Percentiles rank a stretch among this genome's conserved stretches.
Conservation (phyloP, 2,329 filamentous ascomycete species). For the Alternaria incomplexa region DNA sequence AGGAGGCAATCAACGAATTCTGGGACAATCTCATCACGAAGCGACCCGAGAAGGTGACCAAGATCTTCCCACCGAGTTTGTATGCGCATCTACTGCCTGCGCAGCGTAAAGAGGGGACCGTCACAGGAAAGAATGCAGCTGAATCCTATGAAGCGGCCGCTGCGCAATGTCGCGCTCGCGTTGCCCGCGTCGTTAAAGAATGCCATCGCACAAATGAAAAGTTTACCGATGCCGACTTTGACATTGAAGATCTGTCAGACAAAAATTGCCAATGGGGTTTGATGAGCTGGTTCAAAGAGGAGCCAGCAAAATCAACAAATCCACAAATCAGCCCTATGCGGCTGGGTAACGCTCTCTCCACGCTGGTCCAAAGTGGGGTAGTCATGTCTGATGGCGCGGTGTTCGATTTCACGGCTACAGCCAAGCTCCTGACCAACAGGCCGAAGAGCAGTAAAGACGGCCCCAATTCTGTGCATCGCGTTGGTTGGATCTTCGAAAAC, state of each 20-base stretch:
- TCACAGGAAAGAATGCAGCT: slow-evolving; percentile 65
- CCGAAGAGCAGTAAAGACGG: slow-evolving; percentile 25
- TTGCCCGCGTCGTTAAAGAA: slow-evolving; percentile 62
- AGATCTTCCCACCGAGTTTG: slow-evolving; percentile 70
- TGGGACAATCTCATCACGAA: slow-evolving; percentile 73
- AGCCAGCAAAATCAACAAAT: slow-evolving; percentile 57
- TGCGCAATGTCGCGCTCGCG: slow-evolving; percentile 67
- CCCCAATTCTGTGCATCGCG: slow-evolving; percentile 36
- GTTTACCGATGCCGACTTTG: slow-evolving; percentile 82
- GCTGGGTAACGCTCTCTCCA: slow-evolving; percentile 32
- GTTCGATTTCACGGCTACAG: slow-evolving; percentile 57
- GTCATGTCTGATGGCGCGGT: slow-evolving; percentile 22
- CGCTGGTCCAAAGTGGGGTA: slow-evolving; percentile 30
- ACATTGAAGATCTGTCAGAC: slow-evolving; percentile 74
- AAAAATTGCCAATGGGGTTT: slow-evolving; percentile 41
- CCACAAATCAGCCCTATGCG: slow-evolving; percentile 14
- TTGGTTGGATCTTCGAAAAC: slow-evolving; percentile 76
- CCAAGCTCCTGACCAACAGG: slow-evolving; percentile 60
- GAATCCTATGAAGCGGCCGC: slow-evolving; percentile 76
- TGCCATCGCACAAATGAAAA: slow-evolving; percentile 82
- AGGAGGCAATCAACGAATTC: slow-evolving; percentile 72
- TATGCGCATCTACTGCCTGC: slow-evolving; percentile 58
- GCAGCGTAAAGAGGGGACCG: slow-evolving; percentile 53
- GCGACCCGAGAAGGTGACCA: slow-evolving; percentile 73
- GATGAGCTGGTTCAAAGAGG: slow-evolving; percentile 50